Evolutionary conservation across 177 flowering plant genomes (phyloP), one percentile per base, ranked within the genome.

Genomic region (Vitis hybrid): DNA sequence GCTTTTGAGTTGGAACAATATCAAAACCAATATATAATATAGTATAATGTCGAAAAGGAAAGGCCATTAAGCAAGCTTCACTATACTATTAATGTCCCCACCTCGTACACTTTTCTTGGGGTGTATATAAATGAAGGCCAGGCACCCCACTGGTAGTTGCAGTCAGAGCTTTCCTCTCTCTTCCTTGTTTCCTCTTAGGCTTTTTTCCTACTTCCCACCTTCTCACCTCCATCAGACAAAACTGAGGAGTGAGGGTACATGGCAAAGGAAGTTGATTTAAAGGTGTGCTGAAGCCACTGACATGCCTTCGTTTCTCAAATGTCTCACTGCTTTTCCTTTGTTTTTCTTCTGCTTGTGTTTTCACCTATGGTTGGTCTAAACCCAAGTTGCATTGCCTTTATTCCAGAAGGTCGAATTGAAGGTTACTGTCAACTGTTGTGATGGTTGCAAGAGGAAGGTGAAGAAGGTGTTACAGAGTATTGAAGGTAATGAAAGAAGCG

Each of bases 401-500:
- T 66, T 77, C 49, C 84, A 84, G 87, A 81, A 76, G 75, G 68
- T 84, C 55, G 87, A 84, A 56, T 57, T 81, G 72, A 84, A 77
- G 68, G 87, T 84, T 18, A 74, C 74, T 10, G 77, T 80, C 52
- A 70, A 68, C 73, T 84, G 87, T 75, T 82, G 87, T 56, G 85
- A 82, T 29, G 87, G 85, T 51, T 84, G 87, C 80, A 82, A 79
- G 81, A 72, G 55, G 64, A 84, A 80, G 74, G 85, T 84, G 33
- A 84, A 79, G 81, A 84, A 82, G 74, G 64, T 73, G 26, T 60
- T 84, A 50, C 83, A 51, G 52, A 73, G 75, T 16, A 57, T 84
- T 56, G 87, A 84, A 64, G 87, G 87, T 84, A 79, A 59, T 9
- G 39, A 56, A 45, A 16, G 50, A 16, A 11, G 22, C 3, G 51